Conservation (phyloP, 305 asterid species). For the Fraxinus nigra region DNA sequence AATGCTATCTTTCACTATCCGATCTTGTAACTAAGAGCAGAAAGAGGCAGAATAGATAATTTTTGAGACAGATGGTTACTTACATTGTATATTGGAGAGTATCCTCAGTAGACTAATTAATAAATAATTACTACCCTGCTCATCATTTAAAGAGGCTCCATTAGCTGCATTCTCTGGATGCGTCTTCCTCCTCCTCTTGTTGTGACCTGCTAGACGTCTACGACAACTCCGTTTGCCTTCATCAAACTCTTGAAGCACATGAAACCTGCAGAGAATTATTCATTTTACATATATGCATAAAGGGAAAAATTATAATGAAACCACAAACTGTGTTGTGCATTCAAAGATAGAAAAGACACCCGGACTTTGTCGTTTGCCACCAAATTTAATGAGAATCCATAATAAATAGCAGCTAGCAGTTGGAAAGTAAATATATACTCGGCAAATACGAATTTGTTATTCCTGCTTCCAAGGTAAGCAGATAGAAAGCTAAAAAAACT, state of each 20-base stretch:
- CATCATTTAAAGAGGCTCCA: slow-evolving; percentile 51
- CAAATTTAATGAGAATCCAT: not conserved
- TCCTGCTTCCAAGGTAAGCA: not conserved
- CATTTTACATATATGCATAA: not conserved
- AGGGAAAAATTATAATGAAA: not conserved
- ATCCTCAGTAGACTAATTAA: slow-evolving; percentile 77
- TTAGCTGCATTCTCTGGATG: slow-evolving; percentile 66
- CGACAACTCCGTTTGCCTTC: slow-evolving; percentile 98
- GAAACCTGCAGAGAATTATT: slow-evolving; percentile 59
- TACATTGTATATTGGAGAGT: slow-evolving; percentile 79
- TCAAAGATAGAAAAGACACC: not conserved
- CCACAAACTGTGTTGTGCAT: not conserved
- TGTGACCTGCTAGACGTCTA: slow-evolving; percentile 94
- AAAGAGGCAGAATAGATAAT: not conserved
- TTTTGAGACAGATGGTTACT: slow-evolving; percentile 30
- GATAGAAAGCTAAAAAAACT: not conserved
- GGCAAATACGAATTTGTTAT: not conserved
- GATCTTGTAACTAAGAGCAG: slow-evolving; percentile 1
- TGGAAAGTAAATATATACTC: not conserved
- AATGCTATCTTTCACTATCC: slow-evolving; percentile 5
- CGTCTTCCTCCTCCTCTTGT: slow-evolving; percentile 80
- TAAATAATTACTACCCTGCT: slow-evolving; percentile 64
- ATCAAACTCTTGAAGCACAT: slow-evolving; percentile 88
- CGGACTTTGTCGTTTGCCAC: not conserved
- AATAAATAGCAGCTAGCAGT: not conserved